A percentile compares a stretch with the other conserved stretches of the same genome.
Evolutionary conservation across 495 filamentous ascomycete species (phyloP).

Genomic region (Penicillium arizonense): DNA sequence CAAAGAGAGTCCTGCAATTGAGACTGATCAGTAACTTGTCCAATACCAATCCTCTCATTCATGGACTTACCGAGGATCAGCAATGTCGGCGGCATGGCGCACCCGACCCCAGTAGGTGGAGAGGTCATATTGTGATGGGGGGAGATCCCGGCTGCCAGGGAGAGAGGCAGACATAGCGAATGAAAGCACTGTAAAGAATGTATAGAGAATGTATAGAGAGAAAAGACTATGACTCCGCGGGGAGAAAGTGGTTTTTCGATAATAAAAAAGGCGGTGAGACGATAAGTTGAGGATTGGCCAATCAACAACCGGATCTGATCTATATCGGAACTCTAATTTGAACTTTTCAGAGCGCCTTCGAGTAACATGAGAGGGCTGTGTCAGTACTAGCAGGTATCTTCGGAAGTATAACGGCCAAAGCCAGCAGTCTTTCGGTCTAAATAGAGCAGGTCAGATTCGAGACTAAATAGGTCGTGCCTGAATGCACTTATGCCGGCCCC

Average conservation of each 20-base stretch:
- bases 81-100: constrained; percentile 81
- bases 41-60: neutral
- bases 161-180: constrained; percentile 81
- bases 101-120: constrained; percentile 94
- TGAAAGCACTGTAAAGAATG: constrained; percentile 3
- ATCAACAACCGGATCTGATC: constrained; percentile 13
- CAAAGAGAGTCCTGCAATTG: constrained; percentile 67
- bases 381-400: neutral
- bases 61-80: constrained; percentile 86
- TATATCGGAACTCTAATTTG: neutral
- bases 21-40: constrained; percentile 5
- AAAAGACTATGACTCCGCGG: constrained; percentile 17
- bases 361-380: neutral
- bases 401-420: too few species aligned
- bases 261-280: constrained; percentile 39
- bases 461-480: neutral
- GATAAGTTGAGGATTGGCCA: constrained; percentile 34
- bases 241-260: constrained; percentile 19
- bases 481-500: neutral
- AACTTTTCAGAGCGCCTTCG: neutral
- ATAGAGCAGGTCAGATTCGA: neutral
- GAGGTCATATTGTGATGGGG: constrained; percentile 88
- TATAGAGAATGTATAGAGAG: constrained; percentile 9
- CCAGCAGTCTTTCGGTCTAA: too few species aligned
- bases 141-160: constrained; percentile 80